These are phyloP conservation scores for Pilaira anomala DNA, from an alignment of 192 early-diverging fungal genomes.

Conservation along the genomic window DNA sequence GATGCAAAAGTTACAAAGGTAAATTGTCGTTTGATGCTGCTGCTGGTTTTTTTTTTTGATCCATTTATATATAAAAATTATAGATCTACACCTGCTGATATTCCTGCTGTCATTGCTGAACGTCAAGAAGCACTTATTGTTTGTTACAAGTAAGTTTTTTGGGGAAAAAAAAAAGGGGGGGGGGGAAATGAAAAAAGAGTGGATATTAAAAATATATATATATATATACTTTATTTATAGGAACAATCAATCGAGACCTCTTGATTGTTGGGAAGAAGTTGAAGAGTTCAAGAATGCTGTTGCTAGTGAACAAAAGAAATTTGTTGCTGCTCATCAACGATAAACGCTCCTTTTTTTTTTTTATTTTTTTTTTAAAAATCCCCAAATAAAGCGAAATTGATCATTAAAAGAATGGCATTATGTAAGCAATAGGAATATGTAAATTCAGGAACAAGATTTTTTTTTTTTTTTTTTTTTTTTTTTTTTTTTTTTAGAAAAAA, in stretches of 20 bases:
- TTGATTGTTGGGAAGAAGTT: conserved; percentile 34
- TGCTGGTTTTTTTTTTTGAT: not conserved
- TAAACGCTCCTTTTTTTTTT: no score
- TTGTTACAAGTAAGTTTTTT: conserved; percentile 30
- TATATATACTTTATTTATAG: not conserved
- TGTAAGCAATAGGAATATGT: no score
- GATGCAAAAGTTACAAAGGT: conserved; percentile 28
- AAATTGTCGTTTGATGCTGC: no score
- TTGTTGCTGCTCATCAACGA: conserved; percentile 13
- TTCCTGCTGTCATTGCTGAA: conserved; percentile 18
- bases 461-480: no score
- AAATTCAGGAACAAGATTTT: not conserved
- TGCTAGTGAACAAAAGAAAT: conserved; percentile 25
- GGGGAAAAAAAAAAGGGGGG: no score
- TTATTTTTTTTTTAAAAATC: no score
- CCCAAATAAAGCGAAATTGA: no score
- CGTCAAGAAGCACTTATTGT: conserved; percentile 27
- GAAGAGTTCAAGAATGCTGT: conserved; percentile 27
- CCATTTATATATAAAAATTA: not conserved
- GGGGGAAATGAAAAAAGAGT: no score
- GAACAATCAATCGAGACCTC: conserved; percentile 17
- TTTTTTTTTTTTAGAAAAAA: no score
- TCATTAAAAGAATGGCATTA: no score
- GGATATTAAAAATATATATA: no score
- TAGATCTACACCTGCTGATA: conserved; percentile 21